These are phyloP conservation scores for Globisporangium emineosum DNA, from an alignment of 352 stramenopile species.

Conservation along the genomic window DNA sequence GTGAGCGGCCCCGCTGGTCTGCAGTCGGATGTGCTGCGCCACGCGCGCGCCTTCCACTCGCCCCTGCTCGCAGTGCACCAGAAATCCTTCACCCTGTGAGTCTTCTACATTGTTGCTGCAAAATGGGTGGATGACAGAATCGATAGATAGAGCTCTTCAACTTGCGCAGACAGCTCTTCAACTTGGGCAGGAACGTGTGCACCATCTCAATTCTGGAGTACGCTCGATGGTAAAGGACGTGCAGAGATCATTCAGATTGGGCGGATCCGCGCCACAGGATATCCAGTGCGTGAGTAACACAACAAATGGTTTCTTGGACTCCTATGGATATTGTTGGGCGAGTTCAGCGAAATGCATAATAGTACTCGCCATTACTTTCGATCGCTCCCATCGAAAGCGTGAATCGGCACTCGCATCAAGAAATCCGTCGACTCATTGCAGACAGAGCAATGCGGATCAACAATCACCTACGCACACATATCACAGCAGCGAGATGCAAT, in stretches of 20 bases:
- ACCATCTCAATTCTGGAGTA: background rate
- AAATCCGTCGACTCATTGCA: no score
- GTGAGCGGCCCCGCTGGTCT: constrained; percentile 42
- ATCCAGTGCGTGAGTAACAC: background rate
- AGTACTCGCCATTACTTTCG: background rate
- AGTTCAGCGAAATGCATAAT: background rate
- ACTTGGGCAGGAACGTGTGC: background rate
- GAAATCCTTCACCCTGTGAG: constrained; percentile 49
- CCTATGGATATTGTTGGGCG: no score
- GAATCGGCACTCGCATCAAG: background rate
- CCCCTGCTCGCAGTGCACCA: constrained; percentile 37
- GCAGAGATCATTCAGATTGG: background rate
- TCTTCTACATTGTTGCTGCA: no score
- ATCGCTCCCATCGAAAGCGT: background rate
- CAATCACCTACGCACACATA: no score
- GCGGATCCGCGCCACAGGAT: background rate
- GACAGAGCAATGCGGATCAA: no score
- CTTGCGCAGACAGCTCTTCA: background rate
- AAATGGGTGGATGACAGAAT: background rate
- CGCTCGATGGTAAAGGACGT: background rate
- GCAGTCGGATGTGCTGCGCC: constrained; percentile 28
- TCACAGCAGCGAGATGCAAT: no score
- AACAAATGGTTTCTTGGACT: background rate
- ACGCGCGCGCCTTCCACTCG: constrained; percentile 28
- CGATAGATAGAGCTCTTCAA: background rate